Conservation (phyloP, 2,329 filamentous ascomycete genomes). For the Berkeleyomyces basicola region DNA sequence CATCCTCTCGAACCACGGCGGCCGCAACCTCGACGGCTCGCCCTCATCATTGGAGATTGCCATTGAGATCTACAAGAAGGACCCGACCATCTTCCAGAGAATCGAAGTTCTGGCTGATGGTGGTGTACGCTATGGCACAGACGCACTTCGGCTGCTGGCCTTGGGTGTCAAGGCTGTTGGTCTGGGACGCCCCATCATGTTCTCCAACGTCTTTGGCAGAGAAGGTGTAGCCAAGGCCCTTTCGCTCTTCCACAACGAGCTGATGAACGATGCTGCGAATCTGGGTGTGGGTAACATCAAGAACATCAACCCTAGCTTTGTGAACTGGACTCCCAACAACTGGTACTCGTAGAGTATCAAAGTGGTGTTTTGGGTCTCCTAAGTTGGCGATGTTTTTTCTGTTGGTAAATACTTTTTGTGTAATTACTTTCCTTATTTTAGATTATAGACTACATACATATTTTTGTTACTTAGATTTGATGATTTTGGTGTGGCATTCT, state of each 20-base stretch:
- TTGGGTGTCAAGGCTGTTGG: constrained; percentile 29
- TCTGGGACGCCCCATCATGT: constrained; percentile 26
- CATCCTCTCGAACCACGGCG: constrained; percentile 28
- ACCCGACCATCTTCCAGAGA: constrained; percentile 18
- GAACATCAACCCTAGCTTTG: constrained; percentile 19
- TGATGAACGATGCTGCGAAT: constrained; percentile 28
- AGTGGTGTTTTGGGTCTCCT: no score
- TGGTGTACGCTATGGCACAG: constrained; percentile 27
- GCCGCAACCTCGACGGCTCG: constrained; percentile 25
- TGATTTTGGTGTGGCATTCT: no score
- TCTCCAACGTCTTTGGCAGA: constrained; percentile 31
- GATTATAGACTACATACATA: no score
- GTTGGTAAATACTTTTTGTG: no score
- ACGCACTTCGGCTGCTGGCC: constrained; percentile 27
- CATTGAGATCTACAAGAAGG: constrained; percentile 18
- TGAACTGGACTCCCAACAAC: constrained; percentile 20
- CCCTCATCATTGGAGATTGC: constrained; percentile 22
- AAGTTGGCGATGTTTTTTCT: no score
- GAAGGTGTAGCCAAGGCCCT: constrained; percentile 30
- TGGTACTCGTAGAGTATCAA: constrained; percentile 15
- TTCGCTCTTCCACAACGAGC: constrained; percentile 32
- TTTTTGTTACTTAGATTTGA: no score
- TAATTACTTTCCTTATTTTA: no score
- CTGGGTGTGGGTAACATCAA: constrained; percentile 25
- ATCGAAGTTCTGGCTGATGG: constrained; percentile 22